Evolutionary conservation across 306 rosid genomes (phyloP).

Genomic region (Alnus glutinosa): DNA sequence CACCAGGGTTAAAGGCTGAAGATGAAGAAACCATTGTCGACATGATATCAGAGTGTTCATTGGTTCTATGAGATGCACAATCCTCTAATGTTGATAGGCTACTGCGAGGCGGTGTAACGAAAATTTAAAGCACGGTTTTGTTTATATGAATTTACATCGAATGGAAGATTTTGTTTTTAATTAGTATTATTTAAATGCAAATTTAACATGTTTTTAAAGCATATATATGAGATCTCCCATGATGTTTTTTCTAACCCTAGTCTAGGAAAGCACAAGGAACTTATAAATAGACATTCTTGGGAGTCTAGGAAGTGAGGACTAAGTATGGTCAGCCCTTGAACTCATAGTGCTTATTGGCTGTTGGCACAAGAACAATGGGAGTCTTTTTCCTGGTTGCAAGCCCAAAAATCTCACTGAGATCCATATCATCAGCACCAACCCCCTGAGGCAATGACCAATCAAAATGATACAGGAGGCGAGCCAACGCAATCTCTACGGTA

Average conservation of each 20-base stretch:
- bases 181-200: constrained; percentile 3
- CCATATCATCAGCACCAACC: constrained; percentile 28
- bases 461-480: constrained; percentile 38
- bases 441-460: constrained; percentile 41
- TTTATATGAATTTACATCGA: background rate
- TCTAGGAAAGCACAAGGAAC: background rate
- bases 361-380: constrained; percentile 36
- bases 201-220: constrained; percentile 6
- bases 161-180: background rate
- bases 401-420: constrained; percentile 42
- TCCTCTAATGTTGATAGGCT: constrained; percentile 19
- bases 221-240: background rate
- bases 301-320: background rate
- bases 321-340: background rate
- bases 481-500: constrained; percentile 35
- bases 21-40: constrained; percentile 19
- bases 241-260: background rate
- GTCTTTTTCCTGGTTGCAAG: constrained; percentile 36
- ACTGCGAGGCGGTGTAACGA: constrained; percentile 25
- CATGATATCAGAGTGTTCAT: constrained; percentile 29
- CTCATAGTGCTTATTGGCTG: constrained; percentile 19
- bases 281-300: background rate
- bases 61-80: constrained; percentile 19
- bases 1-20: constrained; percentile 47
- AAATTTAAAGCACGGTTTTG: constrained; percentile 43